Conservation (phyloP, 768 basidiomycete species). For the Boletus fagicola region DNA sequence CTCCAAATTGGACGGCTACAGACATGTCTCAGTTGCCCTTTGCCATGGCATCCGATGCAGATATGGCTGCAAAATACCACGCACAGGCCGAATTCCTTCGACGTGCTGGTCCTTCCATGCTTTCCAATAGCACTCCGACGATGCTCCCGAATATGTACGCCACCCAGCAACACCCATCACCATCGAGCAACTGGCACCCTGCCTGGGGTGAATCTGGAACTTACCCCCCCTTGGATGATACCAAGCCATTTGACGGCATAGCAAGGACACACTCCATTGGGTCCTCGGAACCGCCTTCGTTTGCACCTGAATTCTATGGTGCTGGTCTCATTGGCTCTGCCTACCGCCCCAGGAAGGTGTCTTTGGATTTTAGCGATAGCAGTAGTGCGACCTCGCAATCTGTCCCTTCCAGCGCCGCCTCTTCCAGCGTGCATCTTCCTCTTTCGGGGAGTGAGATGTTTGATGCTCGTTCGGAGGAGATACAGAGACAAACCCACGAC, state of each 20-base stretch:
- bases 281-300: constrained; percentile 24
- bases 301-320: constrained; percentile 22
- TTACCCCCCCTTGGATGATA: constrained; percentile 29
- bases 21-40: constrained; percentile 25
- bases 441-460: constrained; percentile 30
- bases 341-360: constrained; percentile 33
- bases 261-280: constrained; percentile 19
- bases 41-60: constrained; percentile 28
- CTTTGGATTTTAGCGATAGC: constrained; percentile 43
- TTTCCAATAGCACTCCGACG: constrained; percentile 5
- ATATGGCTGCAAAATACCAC: constrained; percentile 48
- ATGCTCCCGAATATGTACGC: constrained; percentile 19
- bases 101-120: constrained; percentile 26
- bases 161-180: constrained; percentile 16
- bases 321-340: constrained; percentile 21
- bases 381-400: constrained; percentile 44
- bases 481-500: constrained; percentile 20
- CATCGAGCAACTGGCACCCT: constrained; percentile 23
- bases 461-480: constrained; percentile 30
- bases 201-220: constrained; percentile 27
- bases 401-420: constrained; percentile 52
- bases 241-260: constrained; percentile 26
- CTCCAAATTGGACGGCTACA: constrained; percentile 14
- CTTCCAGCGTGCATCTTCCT: constrained; percentile 53
- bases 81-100: constrained; percentile 44